A percentile compares a stretch with the other conserved stretches of the same genome.
Conservation (phyloP, 2,329 filamentous ascomycete species). For the Apiospora sp. region DNA sequence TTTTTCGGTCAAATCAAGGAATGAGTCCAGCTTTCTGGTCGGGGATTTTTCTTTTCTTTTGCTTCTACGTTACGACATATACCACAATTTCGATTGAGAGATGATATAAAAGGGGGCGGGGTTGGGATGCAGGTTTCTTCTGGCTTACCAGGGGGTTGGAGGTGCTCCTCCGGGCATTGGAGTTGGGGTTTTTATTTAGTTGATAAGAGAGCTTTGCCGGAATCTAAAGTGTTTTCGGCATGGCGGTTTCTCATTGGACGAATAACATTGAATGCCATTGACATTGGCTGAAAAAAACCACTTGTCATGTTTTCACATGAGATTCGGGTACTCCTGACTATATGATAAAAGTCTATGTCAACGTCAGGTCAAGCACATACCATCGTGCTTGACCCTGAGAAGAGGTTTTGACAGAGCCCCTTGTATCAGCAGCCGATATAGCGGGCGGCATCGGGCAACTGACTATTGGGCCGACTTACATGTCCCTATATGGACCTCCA, state of each 20-base stretch:
- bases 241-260: neutral
- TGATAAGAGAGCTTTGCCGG: neutral
- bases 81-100: constrained; percentile 2
- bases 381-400: neutral
- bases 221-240: neutral
- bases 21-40: neutral
- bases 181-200: constrained; percentile 31
- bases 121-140: neutral
- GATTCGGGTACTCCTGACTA: neutral
- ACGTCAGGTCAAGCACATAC: neutral
- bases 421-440: neutral
- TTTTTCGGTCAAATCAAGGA: neutral
- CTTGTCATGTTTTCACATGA: neutral
- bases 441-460: neutral
- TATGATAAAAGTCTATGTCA: neutral
- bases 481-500: neutral
- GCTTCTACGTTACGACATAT: constrained; percentile 2
- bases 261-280: neutral
- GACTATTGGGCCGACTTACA: neutral
- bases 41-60: neutral
- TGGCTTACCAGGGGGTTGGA: neutral
- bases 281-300: neutral
- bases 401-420: neutral
- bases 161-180: constrained; percentile 28
- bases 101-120: neutral